Evolutionary conservation across 192 early-diverging fungal genomes (phyloP), one percentile per base, ranked within the genome.

Genomic region (Thamnidium elegans): DNA sequence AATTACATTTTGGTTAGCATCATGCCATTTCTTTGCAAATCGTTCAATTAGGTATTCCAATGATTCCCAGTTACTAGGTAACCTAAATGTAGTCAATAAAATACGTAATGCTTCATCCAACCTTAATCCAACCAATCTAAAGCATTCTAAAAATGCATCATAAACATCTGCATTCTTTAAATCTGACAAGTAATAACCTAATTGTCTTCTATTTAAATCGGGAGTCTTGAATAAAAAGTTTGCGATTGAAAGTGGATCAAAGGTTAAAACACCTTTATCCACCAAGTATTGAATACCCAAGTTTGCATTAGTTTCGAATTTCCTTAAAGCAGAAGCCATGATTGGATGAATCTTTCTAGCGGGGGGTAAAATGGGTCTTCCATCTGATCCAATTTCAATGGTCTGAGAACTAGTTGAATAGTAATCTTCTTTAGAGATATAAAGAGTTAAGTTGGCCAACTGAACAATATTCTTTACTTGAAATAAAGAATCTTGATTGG

Each of bases 191-290:
- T 86, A 88, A 39, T 71, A 58, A 0, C 85, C 87, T 2, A 89
- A 66, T 54, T 89, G 85, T 1, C 75, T 58, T 20, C 79, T 68
- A 50, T 74, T 81, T 6, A 89, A 70, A 50, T 85, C 85, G 0
- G 86, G 84, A 0, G 87, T 89, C 26, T 81, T 81, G 71, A 87
- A 87, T 50, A 89, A 56, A 51, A 89, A 87, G 20, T 84, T 74
- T 8, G 87, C 87, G 21, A 89, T 86, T 13, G 77, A 79, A n/a
- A 81, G 54, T 6, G 87, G 81, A 19, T 87, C 86, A 15, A 78
- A 69, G 5, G 75, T 78, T 7, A 89, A 64, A 0, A 81, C 73
- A 5, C 79, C 67, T 46, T 85, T 83, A 14, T 83, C 76, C 20
- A 89, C 73, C 47, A 89, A 77, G 30, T 79, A 86, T 5, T 77